These are phyloP conservation scores for Platanthera guangdongensis DNA, from an alignment of 106 monocot species.

Conservation along the genomic window DNA sequence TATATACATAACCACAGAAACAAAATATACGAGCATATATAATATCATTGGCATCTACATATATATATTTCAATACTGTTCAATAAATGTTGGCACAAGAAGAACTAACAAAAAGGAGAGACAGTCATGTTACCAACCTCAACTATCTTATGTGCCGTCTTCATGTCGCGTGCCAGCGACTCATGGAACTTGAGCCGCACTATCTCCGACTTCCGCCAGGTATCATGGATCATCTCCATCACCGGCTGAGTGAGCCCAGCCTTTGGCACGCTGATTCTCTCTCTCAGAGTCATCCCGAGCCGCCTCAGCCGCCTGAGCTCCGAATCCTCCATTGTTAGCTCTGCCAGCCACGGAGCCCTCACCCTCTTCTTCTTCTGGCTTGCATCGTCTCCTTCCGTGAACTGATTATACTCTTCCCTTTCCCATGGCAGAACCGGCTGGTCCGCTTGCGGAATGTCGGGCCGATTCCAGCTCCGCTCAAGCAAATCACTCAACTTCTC, in stretches of 20 bases:
- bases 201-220: conserved; percentile 79
- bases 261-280: conserved; percentile 79
- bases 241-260: conserved; percentile 80
- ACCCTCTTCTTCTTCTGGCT: conserved; percentile 46
- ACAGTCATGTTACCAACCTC: conserved; percentile 48
- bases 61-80: too few relatives aligned
- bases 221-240: conserved; percentile 72
- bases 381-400: conserved; percentile 13
- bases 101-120: neutral
- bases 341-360: conserved; percentile 81
- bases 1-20: too few relatives aligned
- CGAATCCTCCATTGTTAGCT: conserved; percentile 77
- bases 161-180: conserved; percentile 85
- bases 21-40: too few relatives aligned
- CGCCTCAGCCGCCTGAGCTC: conserved; percentile 78
- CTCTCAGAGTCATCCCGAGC: conserved; percentile 58
- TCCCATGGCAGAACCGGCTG: conserved; percentile 63
- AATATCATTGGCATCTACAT: too few relatives aligned
- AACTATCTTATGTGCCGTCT: conserved; percentile 83
- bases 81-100: neutral
- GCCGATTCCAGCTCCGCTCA: conserved; percentile 72
- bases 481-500: conserved; percentile 65
- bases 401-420: conserved; percentile 23
- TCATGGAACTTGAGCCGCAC: conserved; percentile 91
- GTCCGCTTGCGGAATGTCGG: conserved; percentile 20